These are phyloP conservation scores for Helianthus tuberosus DNA, from an alignment of 129 eudicot species.

Conservation along the genomic window DNA sequence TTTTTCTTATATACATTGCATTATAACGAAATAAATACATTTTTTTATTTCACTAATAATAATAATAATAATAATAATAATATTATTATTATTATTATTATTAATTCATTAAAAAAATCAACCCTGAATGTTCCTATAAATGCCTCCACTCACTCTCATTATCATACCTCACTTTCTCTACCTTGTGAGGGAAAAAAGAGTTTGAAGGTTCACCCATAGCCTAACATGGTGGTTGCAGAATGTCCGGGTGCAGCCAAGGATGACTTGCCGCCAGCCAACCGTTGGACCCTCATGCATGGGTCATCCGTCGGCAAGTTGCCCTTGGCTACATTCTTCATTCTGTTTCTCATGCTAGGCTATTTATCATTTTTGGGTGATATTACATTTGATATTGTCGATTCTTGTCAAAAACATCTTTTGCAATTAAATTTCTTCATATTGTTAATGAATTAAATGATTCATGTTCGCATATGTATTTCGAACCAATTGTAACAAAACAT, in stretches of 20 bases:
- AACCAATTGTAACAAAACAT: too few relatives aligned
- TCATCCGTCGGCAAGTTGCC: conserved; percentile 48
- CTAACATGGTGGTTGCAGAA: conserved; percentile 46
- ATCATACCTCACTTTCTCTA: conserved; percentile 23
- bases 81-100: too few relatives aligned
- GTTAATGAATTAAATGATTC: too few relatives aligned
- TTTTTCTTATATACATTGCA: too few relatives aligned
- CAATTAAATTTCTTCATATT: not conserved
- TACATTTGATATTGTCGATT: not conserved
- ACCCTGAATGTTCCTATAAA: too few relatives aligned
- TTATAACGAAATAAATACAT: too few relatives aligned
- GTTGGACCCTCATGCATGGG: not conserved
- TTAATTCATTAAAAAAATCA: too few relatives aligned
- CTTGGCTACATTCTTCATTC: conserved; percentile 54
- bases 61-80: too few relatives aligned
- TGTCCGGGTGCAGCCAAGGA: conserved; percentile 56
- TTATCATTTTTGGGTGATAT: conserved; percentile 37
- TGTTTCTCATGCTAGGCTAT: conserved; percentile 42
- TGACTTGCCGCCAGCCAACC: conserved; percentile 49
- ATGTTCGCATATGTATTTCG: too few relatives aligned
- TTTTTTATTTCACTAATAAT: too few relatives aligned
- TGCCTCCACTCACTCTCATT: conserved; percentile 8
- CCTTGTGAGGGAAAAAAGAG: not conserved
- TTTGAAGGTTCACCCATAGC: conserved; percentile 40
- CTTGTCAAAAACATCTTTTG: not conserved